Conservation (phyloP, 305 asterid genomes). For the Solanum hybrid region DNA sequence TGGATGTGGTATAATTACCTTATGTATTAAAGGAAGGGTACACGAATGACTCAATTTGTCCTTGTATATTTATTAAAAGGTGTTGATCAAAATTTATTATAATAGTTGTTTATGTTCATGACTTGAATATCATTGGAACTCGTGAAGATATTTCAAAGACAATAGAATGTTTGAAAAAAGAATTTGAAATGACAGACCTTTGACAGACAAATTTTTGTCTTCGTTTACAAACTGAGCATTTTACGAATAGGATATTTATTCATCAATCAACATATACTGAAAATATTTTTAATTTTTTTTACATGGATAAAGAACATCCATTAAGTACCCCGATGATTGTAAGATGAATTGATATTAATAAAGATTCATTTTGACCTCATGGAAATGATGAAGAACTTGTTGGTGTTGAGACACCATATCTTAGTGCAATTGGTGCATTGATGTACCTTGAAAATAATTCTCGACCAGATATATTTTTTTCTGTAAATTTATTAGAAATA, state of each 20-base stretch:
- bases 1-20: neutral
- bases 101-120: neutral
- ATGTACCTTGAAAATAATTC: too few species aligned
- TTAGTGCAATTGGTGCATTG: too few species aligned
- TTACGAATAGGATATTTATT: too few species aligned
- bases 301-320: neutral
- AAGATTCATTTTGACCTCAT: neutral
- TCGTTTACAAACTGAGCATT: neutral
- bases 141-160: neutral
- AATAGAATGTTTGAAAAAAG: neutral
- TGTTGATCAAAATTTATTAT: neutral
- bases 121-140: neutral
- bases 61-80: neutral
- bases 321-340: neutral
- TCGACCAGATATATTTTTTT: too few species aligned
- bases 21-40: neutral
- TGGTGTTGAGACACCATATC: too few species aligned
- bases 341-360: too few species aligned
- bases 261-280: neutral
- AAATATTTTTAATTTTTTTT: too few species aligned
- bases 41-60: neutral
- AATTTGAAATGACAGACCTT: neutral
- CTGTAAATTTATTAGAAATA: too few species aligned
- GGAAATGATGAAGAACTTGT: neutral
- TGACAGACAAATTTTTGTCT: neutral